Percentiles rank a stretch among this genome's conserved stretches.
Evolutionary conservation across 805 yeast species (phyloP).

Genomic region (Clavispora carvajalis): DNA sequence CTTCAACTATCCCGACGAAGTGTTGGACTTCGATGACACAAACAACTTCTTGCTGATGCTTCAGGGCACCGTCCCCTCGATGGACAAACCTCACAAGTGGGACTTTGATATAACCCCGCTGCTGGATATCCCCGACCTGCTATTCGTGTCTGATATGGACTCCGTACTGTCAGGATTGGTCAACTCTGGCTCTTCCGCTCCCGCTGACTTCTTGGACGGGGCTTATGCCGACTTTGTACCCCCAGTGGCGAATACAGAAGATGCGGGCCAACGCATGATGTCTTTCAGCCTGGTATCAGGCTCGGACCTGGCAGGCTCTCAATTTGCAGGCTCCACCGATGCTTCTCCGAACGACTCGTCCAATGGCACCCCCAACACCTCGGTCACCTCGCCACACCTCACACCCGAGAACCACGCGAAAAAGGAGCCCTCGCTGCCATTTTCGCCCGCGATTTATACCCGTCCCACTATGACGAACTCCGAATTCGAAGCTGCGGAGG

Average conservation of each 20-base stretch:
- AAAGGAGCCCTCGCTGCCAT: conserved; percentile 2
- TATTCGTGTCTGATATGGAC: background rate
- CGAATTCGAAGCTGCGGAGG: conserved; percentile 1
- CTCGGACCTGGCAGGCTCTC: conserved; percentile 5
- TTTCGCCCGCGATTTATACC: background rate
- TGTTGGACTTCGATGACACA: conserved; percentile 13
- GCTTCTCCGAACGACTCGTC: conserved; percentile 4
- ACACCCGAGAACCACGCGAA: conserved; percentile 3
- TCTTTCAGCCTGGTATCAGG: conserved; percentile 6
- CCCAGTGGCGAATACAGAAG: background rate
- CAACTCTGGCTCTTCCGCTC: background rate
- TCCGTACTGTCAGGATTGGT: background rate
- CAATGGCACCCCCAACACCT: conserved; percentile 5
- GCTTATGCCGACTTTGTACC: background rate
- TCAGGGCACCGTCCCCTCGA: conserved; percentile 9
- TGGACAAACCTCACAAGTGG: conserved; percentile 9
- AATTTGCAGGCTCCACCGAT: conserved; percentile 2
- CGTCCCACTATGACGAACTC: background rate
- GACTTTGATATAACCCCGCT: conserved; percentile 1
- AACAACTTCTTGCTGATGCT: conserved; percentile 11
- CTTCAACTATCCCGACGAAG: conserved; percentile 1
- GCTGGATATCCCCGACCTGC: conserved; percentile 1
- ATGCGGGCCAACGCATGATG: conserved; percentile 1
- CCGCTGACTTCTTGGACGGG: background rate
- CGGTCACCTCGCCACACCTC: conserved; percentile 4